Evolutionary conservation across 2,329 filamentous ascomycete species (phyloP).

Genomic region (Pseudogymnoascus sp.): DNA sequence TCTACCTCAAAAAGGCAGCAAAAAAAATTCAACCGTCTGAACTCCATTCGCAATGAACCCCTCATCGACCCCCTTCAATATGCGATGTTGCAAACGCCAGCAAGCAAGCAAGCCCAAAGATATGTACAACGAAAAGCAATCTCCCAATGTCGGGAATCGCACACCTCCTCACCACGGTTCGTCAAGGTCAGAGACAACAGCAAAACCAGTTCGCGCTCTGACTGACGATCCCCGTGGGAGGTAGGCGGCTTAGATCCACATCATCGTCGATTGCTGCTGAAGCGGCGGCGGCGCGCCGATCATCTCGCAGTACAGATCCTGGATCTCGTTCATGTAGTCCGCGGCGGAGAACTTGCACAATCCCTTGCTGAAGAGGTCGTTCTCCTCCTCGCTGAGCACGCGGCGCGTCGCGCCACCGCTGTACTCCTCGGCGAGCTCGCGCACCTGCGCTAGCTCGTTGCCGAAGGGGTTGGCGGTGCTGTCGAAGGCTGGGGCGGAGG

Average conservation of each 20-base stretch:
- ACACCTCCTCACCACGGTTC: background rate
- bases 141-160: background rate
- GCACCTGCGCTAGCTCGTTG: slow-evolving; percentile 82
- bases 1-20: background rate
- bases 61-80: background rate
- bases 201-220: background rate
- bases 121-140: background rate
- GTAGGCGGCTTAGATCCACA: background rate
- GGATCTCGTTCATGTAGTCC: slow-evolving; percentile 78
- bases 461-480: slow-evolving; percentile 65
- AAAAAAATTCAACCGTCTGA: background rate
- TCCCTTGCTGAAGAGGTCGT: slow-evolving; percentile 60
- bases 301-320: slow-evolving; percentile 42
- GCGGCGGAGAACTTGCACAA: slow-evolving; percentile 68
- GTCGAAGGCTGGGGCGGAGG: slow-evolving; percentile 25
- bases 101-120: background rate
- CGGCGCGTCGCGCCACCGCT: slow-evolving; percentile 49
- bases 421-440: slow-evolving; percentile 88
- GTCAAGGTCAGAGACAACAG: background rate
- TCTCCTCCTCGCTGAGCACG: slow-evolving; percentile 67
- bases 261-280: background rate
- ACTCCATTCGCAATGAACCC: background rate
- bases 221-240: background rate
- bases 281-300: background rate
- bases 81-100: background rate